These are phyloP conservation scores for Coelomomyces lativittatus DNA, from an alignment of 371 early-diverging fungal genomes.

Conservation along the genomic window DNA sequence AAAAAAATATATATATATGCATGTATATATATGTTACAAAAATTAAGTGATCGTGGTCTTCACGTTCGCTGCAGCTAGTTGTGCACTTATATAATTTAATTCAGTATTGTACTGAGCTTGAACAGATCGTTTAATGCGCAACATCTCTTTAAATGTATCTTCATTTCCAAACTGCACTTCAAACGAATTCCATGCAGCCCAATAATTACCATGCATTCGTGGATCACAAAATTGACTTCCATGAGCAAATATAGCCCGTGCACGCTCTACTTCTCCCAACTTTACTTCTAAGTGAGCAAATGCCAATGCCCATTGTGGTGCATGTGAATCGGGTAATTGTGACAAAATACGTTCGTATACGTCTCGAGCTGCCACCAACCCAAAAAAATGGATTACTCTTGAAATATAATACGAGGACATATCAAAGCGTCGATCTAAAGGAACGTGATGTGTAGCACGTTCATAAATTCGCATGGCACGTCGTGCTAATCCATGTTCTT, in stretches of 20 bases:
- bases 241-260: slow-evolving; percentile 75
- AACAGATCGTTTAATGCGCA: slow-evolving; percentile 78
- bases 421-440: slow-evolving; percentile 52
- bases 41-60: too few relatives aligned
- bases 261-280: slow-evolving; percentile 86
- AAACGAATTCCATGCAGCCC: slow-evolving; percentile 88
- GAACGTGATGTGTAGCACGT: slow-evolving; percentile 62
- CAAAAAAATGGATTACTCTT: slow-evolving; percentile 68
- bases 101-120: slow-evolving; percentile 63
- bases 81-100: slow-evolving; percentile 5
- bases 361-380: slow-evolving; percentile 64
- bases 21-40: too few relatives aligned
- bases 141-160: slow-evolving; percentile 93
- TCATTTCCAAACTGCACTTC: slow-evolving; percentile 92
- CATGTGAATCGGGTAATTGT: slow-evolving; percentile 61
- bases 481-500: slow-evolving; percentile 73
- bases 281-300: slow-evolving; percentile 74
- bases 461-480: slow-evolving; percentile 86
- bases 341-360: slow-evolving; percentile 82
- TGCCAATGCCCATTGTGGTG: too few relatives aligned
- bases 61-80: slow-evolving; percentile 2
- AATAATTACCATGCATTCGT: slow-evolving; percentile 52
- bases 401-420: slow-evolving; percentile 79
- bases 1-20: too few relatives aligned
- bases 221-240: slow-evolving; percentile 79